Evolutionary conservation across 768 basidiomycete genomes (phyloP).

Genomic region (Tricholoma hemisulphureum): DNA sequence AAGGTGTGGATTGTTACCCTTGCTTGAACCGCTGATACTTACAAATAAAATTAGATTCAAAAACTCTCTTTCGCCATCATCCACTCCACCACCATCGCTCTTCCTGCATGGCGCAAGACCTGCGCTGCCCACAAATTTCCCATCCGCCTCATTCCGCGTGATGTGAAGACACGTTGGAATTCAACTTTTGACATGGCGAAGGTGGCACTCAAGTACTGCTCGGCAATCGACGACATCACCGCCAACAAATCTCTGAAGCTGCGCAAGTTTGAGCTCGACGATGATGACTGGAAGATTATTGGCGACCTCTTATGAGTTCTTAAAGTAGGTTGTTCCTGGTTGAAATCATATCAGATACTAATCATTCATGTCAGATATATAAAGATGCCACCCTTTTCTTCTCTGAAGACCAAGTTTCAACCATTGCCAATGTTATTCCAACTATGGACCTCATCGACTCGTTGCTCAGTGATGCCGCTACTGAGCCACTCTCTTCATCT

Average conservation of each 20-base stretch:
- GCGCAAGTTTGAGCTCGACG: constrained; percentile 13
- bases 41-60: neutral
- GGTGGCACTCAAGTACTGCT: constrained; percentile 22
- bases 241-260: constrained; percentile 12
- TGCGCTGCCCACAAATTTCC: constrained; percentile 3
- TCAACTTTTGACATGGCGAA: constrained; percentile 33
- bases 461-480: constrained; percentile 12
- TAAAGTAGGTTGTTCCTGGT: constrained; percentile 26
- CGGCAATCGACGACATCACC: constrained; percentile 23
- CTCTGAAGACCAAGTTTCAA: constrained; percentile 10
- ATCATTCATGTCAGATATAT: no score
- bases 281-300: constrained; percentile 29
- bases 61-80: neutral
- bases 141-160: constrained; percentile 22
- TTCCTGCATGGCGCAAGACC: constrained; percentile 4
- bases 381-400: neutral
- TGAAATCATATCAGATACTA: no score
- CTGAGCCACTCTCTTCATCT: constrained; percentile 1
- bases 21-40: neutral
- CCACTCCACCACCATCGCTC: no score
- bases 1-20: constrained; percentile 27
- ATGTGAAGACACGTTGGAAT: no score
- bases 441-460: constrained; percentile 28
- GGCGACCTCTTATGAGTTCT: constrained; percentile 24
- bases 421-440: constrained; percentile 16